These are phyloP conservation scores for Mycena pura DNA, from an alignment of 768 basidiomycete genomes.

Conservation along the genomic window DNA sequence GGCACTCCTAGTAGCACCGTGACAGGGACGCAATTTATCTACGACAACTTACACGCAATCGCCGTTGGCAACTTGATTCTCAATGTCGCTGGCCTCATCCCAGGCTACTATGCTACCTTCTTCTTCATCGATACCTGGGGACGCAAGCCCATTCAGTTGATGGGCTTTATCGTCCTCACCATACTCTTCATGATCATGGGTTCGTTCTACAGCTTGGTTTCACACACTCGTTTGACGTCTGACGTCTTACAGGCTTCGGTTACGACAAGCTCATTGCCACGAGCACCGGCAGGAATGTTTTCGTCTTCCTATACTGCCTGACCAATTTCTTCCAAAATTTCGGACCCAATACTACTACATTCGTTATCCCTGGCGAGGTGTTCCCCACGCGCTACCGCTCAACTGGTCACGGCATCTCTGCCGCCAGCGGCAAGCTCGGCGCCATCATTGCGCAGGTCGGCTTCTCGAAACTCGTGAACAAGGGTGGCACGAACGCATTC, in stretches of 20 bases:
- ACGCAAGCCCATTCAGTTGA: slow-evolving; percentile 79
- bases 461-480: slow-evolving; percentile 70
- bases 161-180: slow-evolving; percentile 76
- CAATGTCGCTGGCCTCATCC: slow-evolving; percentile 79
- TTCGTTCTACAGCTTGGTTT: slow-evolving; percentile 52
- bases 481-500: slow-evolving; percentile 51
- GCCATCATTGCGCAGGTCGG: slow-evolving; percentile 83
- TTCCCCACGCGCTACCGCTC: slow-evolving; percentile 91
- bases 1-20: slow-evolving; percentile 50
- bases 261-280: slow-evolving; percentile 63
- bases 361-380: slow-evolving; percentile 79
- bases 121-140: slow-evolving; percentile 79
- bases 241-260: slow-evolving; percentile 60
- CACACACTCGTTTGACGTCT: too few species aligned
- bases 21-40: slow-evolving; percentile 49
- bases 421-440: slow-evolving; percentile 83
- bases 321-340: slow-evolving; percentile 92
- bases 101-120: slow-evolving; percentile 73
- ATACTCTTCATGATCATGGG: slow-evolving; percentile 73
- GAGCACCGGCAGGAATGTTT: slow-evolving; percentile 52
- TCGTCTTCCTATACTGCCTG: slow-evolving; percentile 84
- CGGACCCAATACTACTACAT: slow-evolving; percentile 82
- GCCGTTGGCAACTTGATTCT: slow-evolving; percentile 80
- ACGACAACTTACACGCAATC: slow-evolving; percentile 64
- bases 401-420: slow-evolving; percentile 84